These are phyloP conservation scores for Colletotrichum plurivorum DNA, from an alignment of 2,329 filamentous ascomycete genomes.

Conservation along the genomic window DNA sequence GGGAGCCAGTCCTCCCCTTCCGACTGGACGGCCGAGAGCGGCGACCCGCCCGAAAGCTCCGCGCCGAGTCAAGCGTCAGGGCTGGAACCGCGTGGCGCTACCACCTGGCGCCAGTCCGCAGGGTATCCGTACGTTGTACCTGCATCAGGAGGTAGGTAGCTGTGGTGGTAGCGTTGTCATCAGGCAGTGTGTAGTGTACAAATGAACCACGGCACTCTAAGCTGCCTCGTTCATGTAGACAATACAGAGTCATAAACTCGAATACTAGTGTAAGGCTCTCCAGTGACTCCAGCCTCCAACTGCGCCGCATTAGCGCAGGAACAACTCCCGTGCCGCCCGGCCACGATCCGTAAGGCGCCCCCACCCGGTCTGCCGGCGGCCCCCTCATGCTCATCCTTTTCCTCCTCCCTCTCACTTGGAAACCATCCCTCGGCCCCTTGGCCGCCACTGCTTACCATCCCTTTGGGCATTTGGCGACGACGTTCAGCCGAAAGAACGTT, in stretches of 20 bases:
- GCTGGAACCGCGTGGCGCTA: constrained; percentile 29
- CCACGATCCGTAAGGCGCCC: neutral
- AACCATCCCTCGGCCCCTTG: constrained; percentile 10
- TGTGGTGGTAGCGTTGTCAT: neutral
- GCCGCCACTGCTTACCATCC: neutral
- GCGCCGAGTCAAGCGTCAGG: constrained; percentile 36
- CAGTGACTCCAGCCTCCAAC: too few species aligned
- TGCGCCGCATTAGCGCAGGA: neutral
- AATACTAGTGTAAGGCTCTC: too few species aligned
- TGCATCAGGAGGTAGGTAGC: constrained; percentile 26
- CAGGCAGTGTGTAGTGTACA: neutral
- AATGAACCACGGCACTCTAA: neutral
- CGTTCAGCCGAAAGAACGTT: constrained; percentile 29
- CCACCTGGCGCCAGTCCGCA: too few species aligned
- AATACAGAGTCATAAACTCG: neutral
- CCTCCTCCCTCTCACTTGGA: neutral
- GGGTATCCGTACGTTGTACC: constrained; percentile 18
- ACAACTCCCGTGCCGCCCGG: constrained; percentile 5
- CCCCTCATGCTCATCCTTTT: constrained; percentile 6
- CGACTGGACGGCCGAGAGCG: constrained; percentile 32
- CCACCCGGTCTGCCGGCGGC: constrained; percentile 20
- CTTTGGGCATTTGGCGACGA: neutral
- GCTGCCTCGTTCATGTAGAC: neutral
- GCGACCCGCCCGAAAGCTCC: constrained; percentile 25
- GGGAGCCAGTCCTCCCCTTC: constrained; percentile 20